These are phyloP conservation scores for Phytophthora constricta DNA, from an alignment of 352 stramenopile genomes.

Conservation along the genomic window DNA sequence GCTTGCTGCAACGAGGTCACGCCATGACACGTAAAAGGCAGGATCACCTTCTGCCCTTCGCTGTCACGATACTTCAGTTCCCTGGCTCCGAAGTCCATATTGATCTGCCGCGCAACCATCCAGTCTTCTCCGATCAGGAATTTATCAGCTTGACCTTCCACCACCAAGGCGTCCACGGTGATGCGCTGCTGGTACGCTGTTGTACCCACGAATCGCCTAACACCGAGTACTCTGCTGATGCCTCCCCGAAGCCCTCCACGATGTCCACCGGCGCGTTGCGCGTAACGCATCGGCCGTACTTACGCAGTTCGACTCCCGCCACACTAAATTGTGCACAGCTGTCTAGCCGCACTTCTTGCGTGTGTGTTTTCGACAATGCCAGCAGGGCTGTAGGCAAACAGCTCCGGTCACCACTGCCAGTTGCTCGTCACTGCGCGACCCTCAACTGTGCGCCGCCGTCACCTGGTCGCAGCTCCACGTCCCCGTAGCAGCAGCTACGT, in stretches of 20 bases:
- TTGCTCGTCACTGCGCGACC: slow-evolving; percentile 2
- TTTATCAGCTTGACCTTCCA: slow-evolving; percentile 4
- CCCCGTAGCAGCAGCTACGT: background rate
- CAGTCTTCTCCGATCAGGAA: slow-evolving; percentile 20
- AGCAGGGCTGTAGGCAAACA: slow-evolving; percentile 10
- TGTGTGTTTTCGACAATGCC: background rate
- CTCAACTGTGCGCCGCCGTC: background rate
- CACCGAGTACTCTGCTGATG: background rate
- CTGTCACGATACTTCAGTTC: too few species aligned
- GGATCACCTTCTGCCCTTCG: background rate
- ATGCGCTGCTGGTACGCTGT: slow-evolving; percentile 9
- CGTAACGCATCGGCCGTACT: slow-evolving; percentile 3
- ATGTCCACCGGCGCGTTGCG: too few species aligned
- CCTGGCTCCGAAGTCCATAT: too few species aligned
- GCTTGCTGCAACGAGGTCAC: background rate
- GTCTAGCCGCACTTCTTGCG: slow-evolving; percentile 9
- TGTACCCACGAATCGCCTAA: background rate
- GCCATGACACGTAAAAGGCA: slow-evolving; percentile 10
- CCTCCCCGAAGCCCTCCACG: slow-evolving; percentile 2
- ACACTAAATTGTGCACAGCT: too few species aligned
- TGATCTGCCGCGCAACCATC: too few species aligned
- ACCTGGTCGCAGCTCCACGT: background rate
- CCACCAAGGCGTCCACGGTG: background rate
- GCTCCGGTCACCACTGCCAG: background rate
- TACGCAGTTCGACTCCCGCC: background rate